Conservation (phyloP, 345 rosid species). For the Trapa incisa region DNA sequence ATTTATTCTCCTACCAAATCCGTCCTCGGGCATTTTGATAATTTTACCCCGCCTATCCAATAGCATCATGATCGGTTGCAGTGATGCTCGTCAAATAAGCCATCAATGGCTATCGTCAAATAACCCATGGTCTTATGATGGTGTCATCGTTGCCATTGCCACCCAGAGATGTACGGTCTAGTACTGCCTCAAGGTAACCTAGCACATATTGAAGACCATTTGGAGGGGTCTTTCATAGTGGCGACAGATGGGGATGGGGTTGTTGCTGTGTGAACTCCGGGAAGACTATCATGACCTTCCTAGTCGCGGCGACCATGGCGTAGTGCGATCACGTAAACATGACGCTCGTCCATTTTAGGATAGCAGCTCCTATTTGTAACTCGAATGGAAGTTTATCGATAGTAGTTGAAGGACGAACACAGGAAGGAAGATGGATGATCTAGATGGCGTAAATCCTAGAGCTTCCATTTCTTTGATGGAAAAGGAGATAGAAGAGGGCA, state of each 20-base stretch:
- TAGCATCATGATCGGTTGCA: constrained; percentile 32
- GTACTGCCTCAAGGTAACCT: constrained; percentile 74
- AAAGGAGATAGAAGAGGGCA: too few species aligned
- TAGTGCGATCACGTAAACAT: constrained; percentile 6
- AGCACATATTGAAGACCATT: constrained; percentile 59
- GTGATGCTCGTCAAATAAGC: constrained; percentile 46
- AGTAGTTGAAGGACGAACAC: too few species aligned
- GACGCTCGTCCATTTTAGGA: constrained; percentile 1
- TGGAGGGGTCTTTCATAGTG: constrained; percentile 32
- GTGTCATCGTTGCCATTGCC: constrained; percentile 15
- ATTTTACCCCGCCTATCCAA: constrained; percentile 44
- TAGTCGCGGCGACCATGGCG: constrained; percentile 15
- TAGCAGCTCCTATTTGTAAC: too few species aligned
- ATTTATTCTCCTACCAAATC: too few species aligned
- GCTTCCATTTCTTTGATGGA: too few species aligned
- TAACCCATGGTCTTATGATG: constrained; percentile 45
- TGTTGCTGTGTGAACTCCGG: constrained; percentile 7
- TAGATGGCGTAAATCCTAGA: too few species aligned
- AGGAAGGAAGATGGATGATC: too few species aligned
- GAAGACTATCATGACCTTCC: constrained; percentile 10
- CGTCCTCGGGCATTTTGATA: too few species aligned
- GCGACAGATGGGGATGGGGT: not conserved
- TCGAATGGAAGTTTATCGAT: not conserved
- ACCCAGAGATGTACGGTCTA: constrained; percentile 22
- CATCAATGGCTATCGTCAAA: constrained; percentile 54